These are phyloP conservation scores for Mycosphaerella arachidis DNA, from an alignment of 2,329 filamentous ascomycete species.

Conservation along the genomic window DNA sequence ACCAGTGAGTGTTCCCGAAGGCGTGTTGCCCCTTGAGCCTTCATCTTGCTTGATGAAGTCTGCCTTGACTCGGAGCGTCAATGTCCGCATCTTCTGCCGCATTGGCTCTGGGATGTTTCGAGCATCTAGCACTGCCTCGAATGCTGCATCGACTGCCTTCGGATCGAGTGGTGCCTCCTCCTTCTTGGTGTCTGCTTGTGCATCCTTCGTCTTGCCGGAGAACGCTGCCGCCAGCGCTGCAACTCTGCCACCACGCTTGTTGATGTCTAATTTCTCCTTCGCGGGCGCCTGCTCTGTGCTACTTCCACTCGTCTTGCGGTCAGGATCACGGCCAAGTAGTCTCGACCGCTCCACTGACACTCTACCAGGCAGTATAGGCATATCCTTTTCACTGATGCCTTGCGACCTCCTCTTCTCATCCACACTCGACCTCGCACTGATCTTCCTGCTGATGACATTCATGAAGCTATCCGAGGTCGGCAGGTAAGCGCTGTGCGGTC, in stretches of 20 bases:
- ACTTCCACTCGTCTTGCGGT: conserved; percentile 35
- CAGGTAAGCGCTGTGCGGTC: conserved; percentile 28
- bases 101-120: conserved; percentile 92
- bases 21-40: conserved; percentile 56
- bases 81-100: conserved; percentile 86
- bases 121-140: conserved; percentile 65
- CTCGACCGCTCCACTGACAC: conserved; percentile 22
- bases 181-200: conserved; percentile 33
- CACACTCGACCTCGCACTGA: conserved; percentile 26
- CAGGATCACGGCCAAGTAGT: conserved; percentile 24
- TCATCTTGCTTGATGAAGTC: conserved; percentile 92
- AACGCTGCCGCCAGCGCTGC: conserved; percentile 62
- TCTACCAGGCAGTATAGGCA: conserved; percentile 13
- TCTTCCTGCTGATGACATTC: conserved; percentile 25
- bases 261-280: conserved; percentile 30
- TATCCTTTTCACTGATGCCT: conserved; percentile 18
- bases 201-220: conserved; percentile 48
- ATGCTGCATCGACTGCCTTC: conserved; percentile 57
- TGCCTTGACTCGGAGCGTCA: conserved; percentile 86
- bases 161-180: conserved; percentile 47
- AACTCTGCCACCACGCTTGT: conserved; percentile 52
- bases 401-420: conserved; percentile 25
- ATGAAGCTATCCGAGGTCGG: conserved; percentile 20
- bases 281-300: conserved; percentile 29
- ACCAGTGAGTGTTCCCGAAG: conserved; percentile 46